Percentiles rank a stretch among this genome's conserved stretches.
These are phyloP conservation scores for Fraxinus dipetala DNA, from an alignment of 305 asterid genomes.

Conservation along the genomic window DNA sequence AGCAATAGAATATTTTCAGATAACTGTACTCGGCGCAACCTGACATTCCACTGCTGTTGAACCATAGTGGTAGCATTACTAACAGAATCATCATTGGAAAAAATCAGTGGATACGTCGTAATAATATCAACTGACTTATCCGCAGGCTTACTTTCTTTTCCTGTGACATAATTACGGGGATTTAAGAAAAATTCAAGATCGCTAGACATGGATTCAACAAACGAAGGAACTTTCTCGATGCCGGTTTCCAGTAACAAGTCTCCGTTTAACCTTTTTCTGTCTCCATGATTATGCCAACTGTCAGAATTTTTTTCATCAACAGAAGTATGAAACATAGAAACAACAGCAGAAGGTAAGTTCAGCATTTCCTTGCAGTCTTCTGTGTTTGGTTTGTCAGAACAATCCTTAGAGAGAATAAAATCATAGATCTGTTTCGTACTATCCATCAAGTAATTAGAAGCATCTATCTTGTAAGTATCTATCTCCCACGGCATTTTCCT, in stretches of 20 bases:
- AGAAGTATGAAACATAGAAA: constrained; percentile 32
- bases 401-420: constrained; percentile 61
- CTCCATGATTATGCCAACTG: constrained; percentile 36
- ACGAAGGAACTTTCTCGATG: constrained; percentile 38
- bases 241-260: constrained; percentile 35
- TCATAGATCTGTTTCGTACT: constrained; percentile 43
- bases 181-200: constrained; percentile 64
- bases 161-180: constrained; percentile 42
- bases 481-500: constrained; percentile 50
- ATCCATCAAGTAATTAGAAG: constrained; percentile 39
- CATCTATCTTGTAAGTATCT: constrained; percentile 44
- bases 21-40: constrained; percentile 45
- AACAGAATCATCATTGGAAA: constrained; percentile 37
- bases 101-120: constrained; percentile 28
- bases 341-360: constrained; percentile 36
- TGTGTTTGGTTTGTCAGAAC: constrained; percentile 31
- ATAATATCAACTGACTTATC: constrained; percentile 32
- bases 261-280: constrained; percentile 29
- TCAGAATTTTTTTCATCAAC: constrained; percentile 37
- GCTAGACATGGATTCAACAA: constrained; percentile 61
- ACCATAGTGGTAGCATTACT: constrained; percentile 37
- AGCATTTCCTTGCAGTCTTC: constrained; percentile 46
- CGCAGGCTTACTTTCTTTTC: constrained; percentile 39
- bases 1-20: constrained; percentile 43
- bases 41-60: constrained; percentile 47